Evolutionary conservation across 371 early-diverging fungal species (phyloP).

Genomic region (Rhizopus sp.): DNA sequence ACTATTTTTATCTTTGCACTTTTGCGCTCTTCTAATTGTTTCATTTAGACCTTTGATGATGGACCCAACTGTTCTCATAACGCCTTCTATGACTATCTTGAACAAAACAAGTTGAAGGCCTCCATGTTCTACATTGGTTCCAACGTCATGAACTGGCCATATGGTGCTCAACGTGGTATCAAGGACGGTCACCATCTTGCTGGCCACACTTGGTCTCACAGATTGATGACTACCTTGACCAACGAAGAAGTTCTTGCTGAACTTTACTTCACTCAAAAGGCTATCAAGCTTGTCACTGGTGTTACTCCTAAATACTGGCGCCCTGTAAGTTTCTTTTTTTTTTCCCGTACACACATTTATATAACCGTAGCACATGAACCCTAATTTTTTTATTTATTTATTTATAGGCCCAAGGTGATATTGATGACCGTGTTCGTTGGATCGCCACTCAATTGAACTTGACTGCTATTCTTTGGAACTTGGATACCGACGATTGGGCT

Average conservation of each 20-base stretch:
- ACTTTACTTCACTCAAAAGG: conserved; percentile 53
- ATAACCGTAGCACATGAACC: not conserved
- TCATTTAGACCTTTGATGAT: conserved; percentile 50
- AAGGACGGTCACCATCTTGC: conserved; percentile 53
- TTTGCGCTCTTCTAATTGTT: not conserved
- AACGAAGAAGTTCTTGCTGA: conserved; percentile 60
- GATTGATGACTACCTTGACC: conserved; percentile 50
- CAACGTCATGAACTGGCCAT: conserved; percentile 53
- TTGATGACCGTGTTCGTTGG: conserved; percentile 61
- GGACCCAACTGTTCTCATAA: conserved; percentile 55
- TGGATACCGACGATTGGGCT: conserved; percentile 54
- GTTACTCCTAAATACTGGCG: conserved; percentile 61
- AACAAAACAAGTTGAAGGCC: conserved; percentile 49
- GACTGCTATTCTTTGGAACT: conserved; percentile 55
- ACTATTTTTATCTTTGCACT: conserved; percentile 11
- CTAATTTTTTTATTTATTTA: conserved; percentile 3
- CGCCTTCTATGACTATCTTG: conserved; percentile 51
- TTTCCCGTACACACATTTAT: not conserved
- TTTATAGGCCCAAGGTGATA: conserved; percentile 47
- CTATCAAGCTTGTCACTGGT: conserved; percentile 57
- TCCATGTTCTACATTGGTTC: conserved; percentile 60
- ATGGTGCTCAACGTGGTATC: conserved; percentile 52
- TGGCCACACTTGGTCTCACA: conserved; percentile 61
- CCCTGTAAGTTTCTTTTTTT: conserved; percentile 39
- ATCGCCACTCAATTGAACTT: conserved; percentile 49